Conservation (phyloP, 768 basidiomycete genomes). For the Galerina marginata region DNA sequence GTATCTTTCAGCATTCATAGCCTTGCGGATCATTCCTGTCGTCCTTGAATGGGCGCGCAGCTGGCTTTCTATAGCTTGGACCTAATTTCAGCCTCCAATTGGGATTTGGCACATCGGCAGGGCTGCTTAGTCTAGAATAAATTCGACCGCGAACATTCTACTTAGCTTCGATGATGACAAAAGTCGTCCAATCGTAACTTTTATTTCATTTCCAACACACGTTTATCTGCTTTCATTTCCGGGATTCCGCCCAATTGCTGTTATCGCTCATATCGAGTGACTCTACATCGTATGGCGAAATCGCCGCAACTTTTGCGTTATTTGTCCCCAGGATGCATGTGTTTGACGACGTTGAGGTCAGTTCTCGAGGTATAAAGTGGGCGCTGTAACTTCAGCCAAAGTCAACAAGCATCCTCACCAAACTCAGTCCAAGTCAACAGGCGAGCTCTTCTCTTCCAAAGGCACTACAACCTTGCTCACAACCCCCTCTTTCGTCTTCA, state of each 20-base stretch:
- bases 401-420: too few species aligned
- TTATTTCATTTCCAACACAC: conserved; percentile 15
- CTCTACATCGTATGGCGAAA: conserved; percentile 26
- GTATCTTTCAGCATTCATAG: background rate
- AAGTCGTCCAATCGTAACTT: conserved; percentile 16
- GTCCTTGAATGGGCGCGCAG: background rate
- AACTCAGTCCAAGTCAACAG: conserved; percentile 8
- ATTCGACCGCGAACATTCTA: background rate
- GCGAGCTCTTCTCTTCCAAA: background rate
- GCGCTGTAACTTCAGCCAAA: background rate
- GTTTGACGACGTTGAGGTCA: conserved; percentile 16
- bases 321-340: conserved; percentile 12
- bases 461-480: background rate
- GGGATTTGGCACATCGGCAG: conserved; percentile 6
- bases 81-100: conserved; percentile 8
- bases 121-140: conserved; percentile 7
- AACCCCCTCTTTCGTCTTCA: background rate
- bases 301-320: conserved; percentile 24
- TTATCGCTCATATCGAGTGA: conserved; percentile 18
- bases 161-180: conserved; percentile 7
- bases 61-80: background rate
- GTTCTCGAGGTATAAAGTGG: conserved; percentile 20
- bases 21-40: conserved; percentile 10
- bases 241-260: conserved; percentile 19
- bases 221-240: conserved; percentile 26